A percentile compares a stretch with the other conserved stretches of the same genome.
Evolutionary conservation across 1,139 yeast genomes (phyloP).

Genomic region (Yamadazyma mexicana): DNA sequence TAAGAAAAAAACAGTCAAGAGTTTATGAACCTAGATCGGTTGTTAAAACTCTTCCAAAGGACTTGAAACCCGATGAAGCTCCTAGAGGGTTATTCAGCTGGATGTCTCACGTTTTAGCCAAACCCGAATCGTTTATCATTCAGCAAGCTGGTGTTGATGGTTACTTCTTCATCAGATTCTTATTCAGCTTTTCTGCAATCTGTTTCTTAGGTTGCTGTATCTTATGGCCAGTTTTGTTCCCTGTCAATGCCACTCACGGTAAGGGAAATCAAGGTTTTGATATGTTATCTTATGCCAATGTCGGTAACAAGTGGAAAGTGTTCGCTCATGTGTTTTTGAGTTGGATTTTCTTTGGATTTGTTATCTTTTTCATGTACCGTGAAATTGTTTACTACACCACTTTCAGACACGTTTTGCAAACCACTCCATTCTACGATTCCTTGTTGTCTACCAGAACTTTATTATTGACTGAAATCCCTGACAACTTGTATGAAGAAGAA

Average conservation of each 20-base stretch:
- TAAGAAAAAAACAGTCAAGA: slow-evolving; percentile 65
- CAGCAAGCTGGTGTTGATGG: slow-evolving; percentile 88
- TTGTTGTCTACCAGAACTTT: slow-evolving; percentile 66
- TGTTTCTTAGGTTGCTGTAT: slow-evolving; percentile 64
- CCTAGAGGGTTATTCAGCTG: slow-evolving; percentile 58
- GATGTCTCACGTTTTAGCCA: slow-evolving; percentile 50
- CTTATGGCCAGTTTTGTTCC: slow-evolving; percentile 76
- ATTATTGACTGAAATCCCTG: slow-evolving; percentile 62
- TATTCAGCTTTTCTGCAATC: slow-evolving; percentile 60
- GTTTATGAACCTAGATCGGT: slow-evolving; percentile 80
- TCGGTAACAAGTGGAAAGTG: slow-evolving; percentile 56
- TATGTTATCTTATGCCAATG: slow-evolving; percentile 61
- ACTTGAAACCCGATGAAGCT: slow-evolving; percentile 51
- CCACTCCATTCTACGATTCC: slow-evolving; percentile 72
- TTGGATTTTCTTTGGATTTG: slow-evolving; percentile 63
- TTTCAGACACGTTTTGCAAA: slow-evolving; percentile 64
- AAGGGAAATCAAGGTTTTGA: slow-evolving; percentile 54
- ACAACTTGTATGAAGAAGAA: slow-evolving; percentile 46
- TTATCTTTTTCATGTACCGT: slow-evolving; percentile 64
- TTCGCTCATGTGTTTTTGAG: slow-evolving; percentile 74
- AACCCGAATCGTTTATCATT: slow-evolving; percentile 67
- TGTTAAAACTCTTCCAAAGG: slow-evolving; percentile 42
- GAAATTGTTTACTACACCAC: slow-evolving; percentile 69
- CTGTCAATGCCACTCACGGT: slow-evolving; percentile 87
- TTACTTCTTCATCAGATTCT: slow-evolving; percentile 77